Conservation (phyloP, 2,329 filamentous ascomycete species). For the Trichoderma koningii region DNA sequence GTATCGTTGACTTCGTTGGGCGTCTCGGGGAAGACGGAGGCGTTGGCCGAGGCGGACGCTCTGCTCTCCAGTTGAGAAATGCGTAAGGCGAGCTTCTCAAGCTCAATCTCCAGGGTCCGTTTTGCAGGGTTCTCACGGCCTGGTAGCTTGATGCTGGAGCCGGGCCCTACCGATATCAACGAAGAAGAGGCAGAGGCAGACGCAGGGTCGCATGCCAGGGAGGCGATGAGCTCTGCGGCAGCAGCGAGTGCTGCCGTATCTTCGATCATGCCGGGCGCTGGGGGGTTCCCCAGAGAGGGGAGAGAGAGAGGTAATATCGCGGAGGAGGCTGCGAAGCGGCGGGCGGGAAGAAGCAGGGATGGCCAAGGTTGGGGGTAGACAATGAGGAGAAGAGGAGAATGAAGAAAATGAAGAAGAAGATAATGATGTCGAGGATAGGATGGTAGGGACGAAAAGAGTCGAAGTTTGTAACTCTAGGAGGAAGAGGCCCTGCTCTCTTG, state of each 20-base stretch:
- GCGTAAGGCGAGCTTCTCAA: conserved; percentile 74
- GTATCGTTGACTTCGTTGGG: conserved; percentile 74
- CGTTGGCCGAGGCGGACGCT: conserved; percentile 58
- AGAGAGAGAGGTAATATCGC: conserved; percentile 26
- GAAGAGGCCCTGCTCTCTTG: conserved; percentile 9
- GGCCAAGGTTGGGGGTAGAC: not conserved
- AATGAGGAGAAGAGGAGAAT: not conserved
- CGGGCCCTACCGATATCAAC: conserved; percentile 46
- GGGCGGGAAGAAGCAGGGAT: not conserved
- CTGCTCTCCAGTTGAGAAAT: conserved; percentile 82
- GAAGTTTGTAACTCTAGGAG: not conserved
- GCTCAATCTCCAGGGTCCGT: conserved; percentile 75
- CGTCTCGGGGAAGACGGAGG: conserved; percentile 72
- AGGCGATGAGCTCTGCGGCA: conserved; percentile 56
- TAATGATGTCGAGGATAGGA: not conserved
- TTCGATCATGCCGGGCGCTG: conserved; percentile 45
- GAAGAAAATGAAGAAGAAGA: not conserved
- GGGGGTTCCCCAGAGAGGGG: conserved; percentile 15
- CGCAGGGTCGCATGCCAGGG: conserved; percentile 51
- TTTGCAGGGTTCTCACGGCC: conserved; percentile 77
- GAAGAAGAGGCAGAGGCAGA: conserved; percentile 35
- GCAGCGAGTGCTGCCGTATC: conserved; percentile 59
- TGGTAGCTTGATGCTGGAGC: conserved; percentile 67
- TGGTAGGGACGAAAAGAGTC: not conserved
- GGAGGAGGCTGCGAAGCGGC: conserved; percentile 17